Evolutionary conservation across 2,329 filamentous ascomycete genomes (phyloP).

Genomic region (Cercospora zeae-maydis): DNA sequence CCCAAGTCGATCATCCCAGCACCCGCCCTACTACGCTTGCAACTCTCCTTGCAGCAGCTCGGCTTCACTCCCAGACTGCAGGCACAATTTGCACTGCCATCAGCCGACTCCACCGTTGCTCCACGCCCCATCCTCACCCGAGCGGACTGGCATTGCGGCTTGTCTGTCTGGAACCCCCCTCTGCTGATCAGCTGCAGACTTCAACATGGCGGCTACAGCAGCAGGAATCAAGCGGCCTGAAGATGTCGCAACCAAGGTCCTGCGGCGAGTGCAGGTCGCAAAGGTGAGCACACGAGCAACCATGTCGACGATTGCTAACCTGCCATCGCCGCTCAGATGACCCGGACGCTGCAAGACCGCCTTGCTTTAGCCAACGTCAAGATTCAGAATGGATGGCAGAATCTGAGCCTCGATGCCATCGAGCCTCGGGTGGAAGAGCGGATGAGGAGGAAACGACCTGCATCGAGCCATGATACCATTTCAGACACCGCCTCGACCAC

Average conservation of each 20-base stretch:
- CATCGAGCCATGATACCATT: constrained; percentile 61
- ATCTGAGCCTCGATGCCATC: constrained; percentile 78
- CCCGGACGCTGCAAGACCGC: constrained; percentile 85
- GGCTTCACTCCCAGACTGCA: background rate
- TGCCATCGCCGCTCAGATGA: constrained; percentile 62
- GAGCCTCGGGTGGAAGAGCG: constrained; percentile 80
- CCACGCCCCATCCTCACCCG: background rate
- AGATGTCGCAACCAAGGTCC: constrained; percentile 38
- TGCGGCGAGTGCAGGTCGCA: constrained; percentile 39
- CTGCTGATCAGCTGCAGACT: constrained; percentile 16
- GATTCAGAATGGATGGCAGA: constrained; percentile 91
- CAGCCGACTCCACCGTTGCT: background rate
- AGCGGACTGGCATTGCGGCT: constrained; percentile 3
- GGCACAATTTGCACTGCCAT: background rate
- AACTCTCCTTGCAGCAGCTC: constrained; percentile 5
- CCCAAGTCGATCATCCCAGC: background rate
- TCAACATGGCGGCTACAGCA: constrained; percentile 29
- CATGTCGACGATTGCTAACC: constrained; percentile 19
- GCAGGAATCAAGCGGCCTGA: constrained; percentile 29
- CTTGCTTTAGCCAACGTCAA: constrained; percentile 96
- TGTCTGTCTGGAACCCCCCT: constrained; percentile 9
- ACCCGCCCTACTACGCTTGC: constrained; percentile 1
- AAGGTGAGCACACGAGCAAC: constrained; percentile 32
- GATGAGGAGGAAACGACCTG: constrained; percentile 67
- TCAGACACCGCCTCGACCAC: constrained; percentile 84